These are phyloP conservation scores for Aechmea fasciata DNA, from an alignment of 176 grass and related monocot genomes.

Conservation along the genomic window DNA sequence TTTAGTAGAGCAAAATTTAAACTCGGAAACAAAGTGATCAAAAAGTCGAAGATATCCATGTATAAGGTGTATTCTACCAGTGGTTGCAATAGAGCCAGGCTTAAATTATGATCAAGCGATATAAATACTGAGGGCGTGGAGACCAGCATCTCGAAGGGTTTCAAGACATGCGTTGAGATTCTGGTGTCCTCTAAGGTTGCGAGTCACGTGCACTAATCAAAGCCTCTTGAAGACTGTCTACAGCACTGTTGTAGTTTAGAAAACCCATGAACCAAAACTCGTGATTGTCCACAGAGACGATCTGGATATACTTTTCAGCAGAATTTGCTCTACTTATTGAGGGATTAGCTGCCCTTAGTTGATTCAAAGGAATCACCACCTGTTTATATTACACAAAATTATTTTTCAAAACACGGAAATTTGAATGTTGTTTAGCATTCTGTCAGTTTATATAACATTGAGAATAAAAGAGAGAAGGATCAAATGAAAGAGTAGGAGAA, in stretches of 20 bases:
- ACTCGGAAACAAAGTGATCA: neutral
- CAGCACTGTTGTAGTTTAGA: conserved; percentile 59
- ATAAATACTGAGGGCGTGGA: neutral
- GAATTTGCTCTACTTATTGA: conserved; percentile 67
- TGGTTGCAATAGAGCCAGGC: neutral
- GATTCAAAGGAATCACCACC: conserved; percentile 85
- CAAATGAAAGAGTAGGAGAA: too few relatives aligned
- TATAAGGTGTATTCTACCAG: neutral
- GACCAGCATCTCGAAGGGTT: neutral
- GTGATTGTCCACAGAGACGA: conserved; percentile 68
- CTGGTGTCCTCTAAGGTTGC: conserved; percentile 36
- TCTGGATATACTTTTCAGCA: conserved; percentile 69
- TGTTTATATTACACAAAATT: conserved; percentile 17
- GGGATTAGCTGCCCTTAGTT: conserved; percentile 72
- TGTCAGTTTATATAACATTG: too few relatives aligned
- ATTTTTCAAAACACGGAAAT: neutral
- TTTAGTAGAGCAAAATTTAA: neutral
- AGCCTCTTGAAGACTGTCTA: conserved; percentile 66
- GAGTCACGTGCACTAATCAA: conserved; percentile 40
- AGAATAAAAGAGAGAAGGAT: too few relatives aligned
- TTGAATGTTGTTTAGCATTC: neutral
- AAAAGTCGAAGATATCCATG: neutral
- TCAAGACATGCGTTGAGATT: neutral
- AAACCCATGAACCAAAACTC: conserved; percentile 96
- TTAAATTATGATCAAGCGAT: neutral